Base-by-base conservation (phyloP, 495 filamentous ascomycete species). In the Trichocladium uniseriatum region DNA sequence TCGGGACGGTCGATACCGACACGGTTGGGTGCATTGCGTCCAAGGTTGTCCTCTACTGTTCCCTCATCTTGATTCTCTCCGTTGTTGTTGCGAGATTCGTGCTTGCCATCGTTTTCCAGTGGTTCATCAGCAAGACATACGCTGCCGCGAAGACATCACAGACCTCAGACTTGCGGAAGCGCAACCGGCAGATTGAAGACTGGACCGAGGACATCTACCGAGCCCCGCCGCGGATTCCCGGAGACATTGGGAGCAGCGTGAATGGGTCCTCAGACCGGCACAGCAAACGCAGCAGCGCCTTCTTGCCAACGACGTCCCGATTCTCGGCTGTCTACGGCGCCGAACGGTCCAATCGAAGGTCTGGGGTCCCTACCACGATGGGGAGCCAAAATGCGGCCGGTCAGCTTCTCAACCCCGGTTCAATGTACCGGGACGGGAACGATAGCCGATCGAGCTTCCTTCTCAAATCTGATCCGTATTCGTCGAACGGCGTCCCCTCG, bases 191-290 rank as follows among this genome's bases (percentile, higher is more conserved):
- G 63, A 99, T 99, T 48, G 94, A 99, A 66, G 91, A 96, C 54
- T 99, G 94, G 94, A 84, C 81, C 11, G 90, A 99, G 51, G 94
- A 99, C 56, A 97, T 97, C 58, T 96, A 97, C 59, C 82, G 88
- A 22, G 84, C 89, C 10, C 87, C 87, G 2, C 86, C 87, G 48
- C 82, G 87, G 40, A 70, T 95, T 52, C 70, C 77, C 1, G 76
- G 76, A 3, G 90, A 95, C 51, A 68, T 80, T 43, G 73, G 73
- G 5, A 78, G 74, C 61, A 74, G 78, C 54, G 68, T 76, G 48
- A 71, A 66, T 32, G 68, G 68, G 48, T 71, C 73, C 9, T 77
- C 78, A 9, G 87, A 92, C 53, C 76, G 84, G 31, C 67, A 69
- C 36, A 87, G 77, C 73, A 96, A 95, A 69, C 83, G 92, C 49